Conservation (phyloP, 2,329 filamentous ascomycete species). For the Lomentospora prolificans region DNA sequence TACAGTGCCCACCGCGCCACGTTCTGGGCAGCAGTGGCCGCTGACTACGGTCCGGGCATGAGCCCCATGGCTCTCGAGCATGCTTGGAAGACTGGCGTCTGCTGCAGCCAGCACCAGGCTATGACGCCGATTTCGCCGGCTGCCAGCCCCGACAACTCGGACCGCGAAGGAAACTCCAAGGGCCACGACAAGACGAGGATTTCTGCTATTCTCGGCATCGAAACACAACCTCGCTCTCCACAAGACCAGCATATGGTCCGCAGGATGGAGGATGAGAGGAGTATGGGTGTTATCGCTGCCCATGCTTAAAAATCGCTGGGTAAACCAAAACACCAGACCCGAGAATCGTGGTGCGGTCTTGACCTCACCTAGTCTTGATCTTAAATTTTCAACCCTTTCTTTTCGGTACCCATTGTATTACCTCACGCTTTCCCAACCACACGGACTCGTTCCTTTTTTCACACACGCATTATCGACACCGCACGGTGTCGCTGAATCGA, state of each 20-base stretch:
- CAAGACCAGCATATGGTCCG: constrained; percentile 48
- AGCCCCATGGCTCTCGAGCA: constrained; percentile 58
- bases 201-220: constrained; percentile 51
- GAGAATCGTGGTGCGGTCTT: not conserved
- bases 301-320: not conserved
- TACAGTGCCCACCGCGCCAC: constrained; percentile 60
- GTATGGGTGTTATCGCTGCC: constrained; percentile 1
- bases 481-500: not conserved
- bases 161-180: constrained; percentile 26
- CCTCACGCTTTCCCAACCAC: not conserved
- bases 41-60: constrained; percentile 57
- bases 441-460: not conserved
- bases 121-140: constrained; percentile 43
- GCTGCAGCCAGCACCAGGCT: constrained; percentile 27
- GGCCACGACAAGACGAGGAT: constrained; percentile 47
- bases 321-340: not conserved
- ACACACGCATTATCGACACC: not conserved
- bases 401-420: constrained; percentile 3
- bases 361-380: constrained; percentile 14
- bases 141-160: constrained; percentile 36
- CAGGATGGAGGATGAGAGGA: constrained; percentile 42
- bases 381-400: constrained; percentile 1
- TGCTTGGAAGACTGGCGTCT: constrained; percentile 49
- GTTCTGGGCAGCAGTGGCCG: constrained; percentile 65
- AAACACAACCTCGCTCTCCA: constrained; percentile 46